Percentiles rank a stretch among this genome's conserved stretches.
Conservation (phyloP, 2,329 filamentous ascomycete genomes). For the Aspergillus sp. region DNA sequence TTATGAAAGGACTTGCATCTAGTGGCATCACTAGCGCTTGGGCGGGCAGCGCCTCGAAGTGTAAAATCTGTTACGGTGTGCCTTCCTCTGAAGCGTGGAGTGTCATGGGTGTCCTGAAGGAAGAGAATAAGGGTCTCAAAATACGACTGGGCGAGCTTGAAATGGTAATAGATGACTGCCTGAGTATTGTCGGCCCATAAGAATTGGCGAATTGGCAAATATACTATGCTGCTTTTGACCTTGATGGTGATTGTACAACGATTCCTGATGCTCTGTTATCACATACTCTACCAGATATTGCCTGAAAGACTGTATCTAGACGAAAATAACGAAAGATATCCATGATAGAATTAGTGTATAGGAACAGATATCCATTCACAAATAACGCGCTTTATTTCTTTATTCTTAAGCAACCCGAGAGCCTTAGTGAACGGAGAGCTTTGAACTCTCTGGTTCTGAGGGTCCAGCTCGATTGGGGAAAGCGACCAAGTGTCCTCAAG, state of each 20-base stretch:
- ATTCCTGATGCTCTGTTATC: conserved; percentile 4
- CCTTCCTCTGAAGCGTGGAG: conserved; percentile 53
- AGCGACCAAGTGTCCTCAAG: conserved; percentile 42
- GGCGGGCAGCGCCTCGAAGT: conserved; percentile 33
- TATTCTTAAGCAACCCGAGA: too few relatives aligned
- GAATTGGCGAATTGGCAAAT: not conserved
- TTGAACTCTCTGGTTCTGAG: not conserved
- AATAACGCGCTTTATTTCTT: too few relatives aligned
- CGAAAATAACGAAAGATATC: not conserved
- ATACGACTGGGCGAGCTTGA: conserved; percentile 55
- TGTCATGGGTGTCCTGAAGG: conserved; percentile 51
- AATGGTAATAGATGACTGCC: conserved; percentile 55
- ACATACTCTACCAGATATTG: conserved; percentile 1
- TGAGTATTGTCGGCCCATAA: conserved; percentile 50
- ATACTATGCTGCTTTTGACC: not conserved
- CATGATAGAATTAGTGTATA: not conserved
- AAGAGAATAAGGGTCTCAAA: conserved; percentile 57
- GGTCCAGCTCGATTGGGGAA: conserved; percentile 16
- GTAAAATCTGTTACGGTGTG: conserved; percentile 43
- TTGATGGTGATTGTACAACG: conserved; percentile 8
- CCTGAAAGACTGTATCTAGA: not conserved
- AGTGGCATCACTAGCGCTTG: conserved; percentile 34
- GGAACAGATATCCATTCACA: not conserved
- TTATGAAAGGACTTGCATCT: conserved; percentile 42
- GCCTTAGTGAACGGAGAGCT: too few relatives aligned